Percentiles rank a stretch among this genome's conserved stretches.
phyloP scores from a whole-genome alignment of 148 eudicot genomes.

The Gaultheria prostrata region DNA sequence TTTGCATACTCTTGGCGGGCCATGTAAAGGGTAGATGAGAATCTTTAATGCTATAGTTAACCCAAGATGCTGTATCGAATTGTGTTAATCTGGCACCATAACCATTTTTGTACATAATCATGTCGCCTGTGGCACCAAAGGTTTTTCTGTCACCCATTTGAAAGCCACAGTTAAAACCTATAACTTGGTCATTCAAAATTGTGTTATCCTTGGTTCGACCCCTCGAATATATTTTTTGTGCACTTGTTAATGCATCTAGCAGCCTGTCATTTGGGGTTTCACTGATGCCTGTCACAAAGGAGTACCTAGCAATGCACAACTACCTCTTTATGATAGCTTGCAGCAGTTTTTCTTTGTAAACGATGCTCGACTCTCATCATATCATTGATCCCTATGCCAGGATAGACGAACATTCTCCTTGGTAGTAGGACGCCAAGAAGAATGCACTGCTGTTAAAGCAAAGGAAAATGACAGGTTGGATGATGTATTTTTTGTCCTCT shows the following conservation, averaged over 20 bases:
- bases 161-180: neutral
- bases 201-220: neutral
- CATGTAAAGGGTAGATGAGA: neutral
- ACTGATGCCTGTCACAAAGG: neutral
- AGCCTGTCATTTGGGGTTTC: neutral
- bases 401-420: conserved; percentile 36
- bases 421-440: conserved; percentile 28
- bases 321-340: conserved; percentile 7
- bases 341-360: conserved; percentile 13
- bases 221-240: neutral
- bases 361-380: neutral
- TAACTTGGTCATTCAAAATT: neutral
- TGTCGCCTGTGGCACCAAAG: neutral
- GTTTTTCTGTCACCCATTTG: conserved; percentile 9
- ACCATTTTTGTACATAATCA: neutral
- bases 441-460: conserved; percentile 17
- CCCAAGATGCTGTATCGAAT: neutral
- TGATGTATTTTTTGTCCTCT: conserved; percentile 12
- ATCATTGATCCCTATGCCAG: conserved; percentile 27
- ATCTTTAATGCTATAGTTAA: neutral
- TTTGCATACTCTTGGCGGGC: neutral
- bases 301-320: neutral
- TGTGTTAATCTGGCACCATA: neutral
- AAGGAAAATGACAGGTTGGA: conserved; percentile 37
- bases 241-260: neutral